Conservation (phyloP, 2,329 filamentous ascomycete species). For the Ophiosphaerella korrae region DNA sequence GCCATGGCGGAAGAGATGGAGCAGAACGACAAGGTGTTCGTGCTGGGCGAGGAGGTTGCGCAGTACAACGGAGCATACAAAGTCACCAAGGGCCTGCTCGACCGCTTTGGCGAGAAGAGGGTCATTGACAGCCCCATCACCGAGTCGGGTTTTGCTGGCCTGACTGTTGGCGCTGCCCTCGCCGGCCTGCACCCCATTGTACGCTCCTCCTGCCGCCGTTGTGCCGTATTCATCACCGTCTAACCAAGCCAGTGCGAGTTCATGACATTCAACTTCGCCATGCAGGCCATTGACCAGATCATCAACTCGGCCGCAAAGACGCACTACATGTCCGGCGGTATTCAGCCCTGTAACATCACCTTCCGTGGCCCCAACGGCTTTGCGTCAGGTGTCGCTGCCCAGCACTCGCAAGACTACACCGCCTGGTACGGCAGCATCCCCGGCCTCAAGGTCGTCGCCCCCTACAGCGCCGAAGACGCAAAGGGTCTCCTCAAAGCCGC, state of each 20-base stretch:
- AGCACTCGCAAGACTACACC: slow-evolving; percentile 98
- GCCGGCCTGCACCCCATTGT: slow-evolving; percentile 93
- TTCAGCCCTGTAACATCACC: slow-evolving; percentile 99
- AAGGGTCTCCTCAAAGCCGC: slow-evolving; percentile 98
- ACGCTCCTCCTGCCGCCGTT: slow-evolving; percentile 48
- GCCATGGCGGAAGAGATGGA: slow-evolving; percentile 97
- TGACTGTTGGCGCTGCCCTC: slow-evolving; percentile 92
- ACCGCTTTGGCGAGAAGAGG: slow-evolving; percentile 95
- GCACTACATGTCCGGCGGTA: slow-evolving; percentile 99
- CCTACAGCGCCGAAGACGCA: slow-evolving; percentile 96
- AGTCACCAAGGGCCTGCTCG: slow-evolving; percentile 95
- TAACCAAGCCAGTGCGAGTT: slow-evolving; percentile 78
- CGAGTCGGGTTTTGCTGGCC: slow-evolving; percentile 91
- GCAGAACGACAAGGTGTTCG: slow-evolving; percentile 89
- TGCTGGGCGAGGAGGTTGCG: slow-evolving; percentile 96
- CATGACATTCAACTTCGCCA: slow-evolving; percentile 99
- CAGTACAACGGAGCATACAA: slow-evolving; percentile 99
- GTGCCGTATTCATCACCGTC: neutral
- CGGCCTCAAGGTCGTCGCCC: slow-evolving; percentile 93
- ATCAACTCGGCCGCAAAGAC: slow-evolving; percentile 99
- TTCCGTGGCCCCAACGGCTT: slow-evolving; percentile 99
- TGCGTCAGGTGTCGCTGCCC: slow-evolving; percentile 89
- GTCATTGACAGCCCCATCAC: slow-evolving; percentile 99
- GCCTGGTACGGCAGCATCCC: slow-evolving; percentile 99
- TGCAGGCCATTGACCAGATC: slow-evolving; percentile 99